Percentiles rank a stretch among this genome's conserved stretches.
phyloP scores from a whole-genome alignment of 202 grass and related monocot genomes.

The Panicum virgatum region DNA sequence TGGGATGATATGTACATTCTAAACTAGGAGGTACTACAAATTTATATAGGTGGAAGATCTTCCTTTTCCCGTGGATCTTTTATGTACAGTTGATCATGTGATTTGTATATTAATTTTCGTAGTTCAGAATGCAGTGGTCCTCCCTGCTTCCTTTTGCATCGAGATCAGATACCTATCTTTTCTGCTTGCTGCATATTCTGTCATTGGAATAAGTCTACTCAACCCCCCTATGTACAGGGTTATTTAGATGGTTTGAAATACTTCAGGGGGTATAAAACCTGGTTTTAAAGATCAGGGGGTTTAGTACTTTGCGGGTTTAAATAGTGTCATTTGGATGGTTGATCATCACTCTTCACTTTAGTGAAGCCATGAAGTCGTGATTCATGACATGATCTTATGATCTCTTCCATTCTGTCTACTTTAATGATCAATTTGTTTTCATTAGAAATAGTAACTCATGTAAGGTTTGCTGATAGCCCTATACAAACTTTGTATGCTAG shows the following conservation, averaged over 20 bases:
- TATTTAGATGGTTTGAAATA: no score
- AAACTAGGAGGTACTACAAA: not conserved
- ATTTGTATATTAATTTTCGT: conserved; percentile 9
- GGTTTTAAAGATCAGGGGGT: no score
- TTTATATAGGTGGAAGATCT: not conserved
- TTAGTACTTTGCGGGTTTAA: no score
- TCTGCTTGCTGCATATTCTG: conserved; percentile 7
- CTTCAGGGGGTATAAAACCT: no score
- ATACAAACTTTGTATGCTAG: not conserved
- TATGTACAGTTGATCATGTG: not conserved
- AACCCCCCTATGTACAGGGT: no score
- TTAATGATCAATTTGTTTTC: not conserved
- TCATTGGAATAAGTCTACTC: not conserved
- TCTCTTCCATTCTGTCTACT: not conserved
- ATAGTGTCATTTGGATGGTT: not conserved
- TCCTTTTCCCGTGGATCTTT: not conserved
- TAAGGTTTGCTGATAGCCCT: not conserved
- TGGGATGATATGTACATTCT: not conserved
- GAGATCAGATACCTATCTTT: not conserved
- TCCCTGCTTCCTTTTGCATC: conserved; percentile 9
- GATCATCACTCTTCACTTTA: not conserved
- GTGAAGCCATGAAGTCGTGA: not conserved
- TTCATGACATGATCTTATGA: not conserved
- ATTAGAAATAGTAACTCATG: not conserved
- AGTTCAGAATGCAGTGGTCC: conserved; percentile 8